Percentiles rank a stretch among this genome's conserved stretches.
phyloP scores from a whole-genome alignment of 805 yeast species.

The Metschnikowia matae region DNA sequence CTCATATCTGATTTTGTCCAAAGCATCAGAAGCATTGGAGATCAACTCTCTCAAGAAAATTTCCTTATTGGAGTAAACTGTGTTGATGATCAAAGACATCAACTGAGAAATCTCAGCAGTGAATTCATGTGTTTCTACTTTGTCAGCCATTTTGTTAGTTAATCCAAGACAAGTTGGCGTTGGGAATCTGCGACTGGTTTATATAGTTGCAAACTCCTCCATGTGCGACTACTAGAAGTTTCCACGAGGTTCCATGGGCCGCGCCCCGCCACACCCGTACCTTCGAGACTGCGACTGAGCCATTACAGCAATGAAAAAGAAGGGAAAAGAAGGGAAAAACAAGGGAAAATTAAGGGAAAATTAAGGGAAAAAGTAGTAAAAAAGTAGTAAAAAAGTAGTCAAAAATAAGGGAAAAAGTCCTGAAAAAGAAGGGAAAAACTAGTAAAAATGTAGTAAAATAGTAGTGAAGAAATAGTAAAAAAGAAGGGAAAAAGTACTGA shows the following conservation, averaged over 20 bases:
- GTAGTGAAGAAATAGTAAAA: too few species aligned
- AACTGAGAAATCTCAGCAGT: constrained; percentile 99
- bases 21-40: constrained; percentile 98
- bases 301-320: too few species aligned
- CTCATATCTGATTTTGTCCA: constrained; percentile 97
- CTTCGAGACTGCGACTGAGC: not conserved
- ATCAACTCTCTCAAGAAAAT: constrained; percentile 98
- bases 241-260: constrained; percentile 30
- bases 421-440: too few species aligned
- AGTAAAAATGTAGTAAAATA: too few species aligned
- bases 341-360: too few species aligned
- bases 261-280: not conserved
- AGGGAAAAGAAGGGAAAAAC: too few species aligned
- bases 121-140: constrained; percentile 86
- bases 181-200: constrained; percentile 1
- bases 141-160: constrained; percentile 41
- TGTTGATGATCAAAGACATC: constrained; percentile 99
- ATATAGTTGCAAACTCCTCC: constrained; percentile 13
- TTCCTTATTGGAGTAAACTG: constrained; percentile 99
- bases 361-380: too few species aligned
- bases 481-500: too few species aligned
- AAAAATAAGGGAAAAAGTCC: too few species aligned
- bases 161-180: not conserved
- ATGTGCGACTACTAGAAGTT: constrained; percentile 19
- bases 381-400: too few species aligned